Base-by-base conservation (phyloP, 2,329 filamentous ascomycete genomes). In the Lasiodiplodia sp. region DNA sequence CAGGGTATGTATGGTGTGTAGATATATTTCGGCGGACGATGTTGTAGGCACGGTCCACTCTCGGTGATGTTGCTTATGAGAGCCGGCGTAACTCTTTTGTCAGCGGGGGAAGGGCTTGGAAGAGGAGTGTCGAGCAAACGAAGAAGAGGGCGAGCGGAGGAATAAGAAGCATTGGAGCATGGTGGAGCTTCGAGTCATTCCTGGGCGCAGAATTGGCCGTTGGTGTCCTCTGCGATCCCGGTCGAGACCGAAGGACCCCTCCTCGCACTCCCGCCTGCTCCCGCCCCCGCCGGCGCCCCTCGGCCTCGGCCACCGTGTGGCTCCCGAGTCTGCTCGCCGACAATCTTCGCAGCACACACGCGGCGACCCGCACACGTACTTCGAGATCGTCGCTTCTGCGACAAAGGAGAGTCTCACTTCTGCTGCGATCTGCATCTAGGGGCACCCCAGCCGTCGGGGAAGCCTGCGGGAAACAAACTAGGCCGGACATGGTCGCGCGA, bases 11-110 rank as follows among this genome's bases (percentile, higher is more conserved):
- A 25, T 25, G 56, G 25, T 18, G 3, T 60, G 21, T 25, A 31
- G 57, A 62, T 25, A 44, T 47, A 62, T 62, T 62, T 60, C 23
- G 57, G 57, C 57, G 57, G 37, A 47, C 25, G 58, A 51, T 63
- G 44, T 34, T 51, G 58, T 63, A 63, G 40, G 58, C 58, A 63
- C 58, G 58, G 58, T 28, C 58, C 58, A 49, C 25, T 25, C 5
- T 63, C 58, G 40, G 58, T 34, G 58, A 37, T n/a, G 58, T 25
- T 63, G 58, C 58, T 63, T 63, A 63, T 63, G 58, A 63, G 58
- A 63, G 58, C 58, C 25, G 58, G 58, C 58, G 58, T 12, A 8
- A 49, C 16, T 49, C 18, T 60, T 63, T 63, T 49, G 58, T 63
- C 58, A 63, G 58, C 58, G 58, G 40, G 18, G 40, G 58, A 63